A percentile compares a stretch with the other conserved stretches of the same genome.
phyloP scores from a whole-genome alignment of 805 yeast genomes.

The Yarrowia osloensis region DNA sequence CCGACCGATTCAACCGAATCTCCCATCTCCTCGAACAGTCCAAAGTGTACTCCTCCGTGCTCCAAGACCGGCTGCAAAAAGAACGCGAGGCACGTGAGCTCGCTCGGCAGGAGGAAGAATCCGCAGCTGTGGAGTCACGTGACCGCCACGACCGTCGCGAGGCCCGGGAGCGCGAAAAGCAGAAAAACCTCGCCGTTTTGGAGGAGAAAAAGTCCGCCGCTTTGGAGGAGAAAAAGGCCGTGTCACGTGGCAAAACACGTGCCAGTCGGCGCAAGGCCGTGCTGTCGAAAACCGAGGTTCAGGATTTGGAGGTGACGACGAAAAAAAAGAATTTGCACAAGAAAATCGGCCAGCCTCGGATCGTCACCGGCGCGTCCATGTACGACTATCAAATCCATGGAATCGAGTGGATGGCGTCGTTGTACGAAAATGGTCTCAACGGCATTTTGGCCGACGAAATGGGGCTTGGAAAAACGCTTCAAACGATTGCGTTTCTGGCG shows the following conservation, averaged over 20 bases:
- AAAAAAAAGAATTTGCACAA: neutral
- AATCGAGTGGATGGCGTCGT: constrained; percentile 82
- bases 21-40: constrained; percentile 70
- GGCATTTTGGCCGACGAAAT: constrained; percentile 97
- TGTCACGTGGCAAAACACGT: neutral
- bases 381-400: constrained; percentile 89
- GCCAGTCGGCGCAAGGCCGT: neutral
- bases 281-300: constrained; percentile 1
- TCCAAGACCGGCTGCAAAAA: constrained; percentile 65
- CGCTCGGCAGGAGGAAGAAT: constrained; percentile 9
- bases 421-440: constrained; percentile 90
- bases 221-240: neutral
- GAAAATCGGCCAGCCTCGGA: constrained; percentile 52
- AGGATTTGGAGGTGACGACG: neutral
- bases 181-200: neutral
- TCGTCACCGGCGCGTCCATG: constrained; percentile 59
- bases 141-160: constrained; percentile 33
- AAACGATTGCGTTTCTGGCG: constrained; percentile 82
- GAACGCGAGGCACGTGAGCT: constrained; percentile 39
- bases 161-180: constrained; percentile 19
- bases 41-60: constrained; percentile 81
- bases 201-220: neutral
- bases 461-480: constrained; percentile 95
- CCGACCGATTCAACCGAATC: constrained; percentile 22
- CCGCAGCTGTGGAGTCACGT: constrained; percentile 31